Evolutionary conservation across 2,329 filamentous ascomycete genomes (phyloP), one percentile per base, ranked within the genome.

Genomic region (Arthrobotrys conoides): DNA sequence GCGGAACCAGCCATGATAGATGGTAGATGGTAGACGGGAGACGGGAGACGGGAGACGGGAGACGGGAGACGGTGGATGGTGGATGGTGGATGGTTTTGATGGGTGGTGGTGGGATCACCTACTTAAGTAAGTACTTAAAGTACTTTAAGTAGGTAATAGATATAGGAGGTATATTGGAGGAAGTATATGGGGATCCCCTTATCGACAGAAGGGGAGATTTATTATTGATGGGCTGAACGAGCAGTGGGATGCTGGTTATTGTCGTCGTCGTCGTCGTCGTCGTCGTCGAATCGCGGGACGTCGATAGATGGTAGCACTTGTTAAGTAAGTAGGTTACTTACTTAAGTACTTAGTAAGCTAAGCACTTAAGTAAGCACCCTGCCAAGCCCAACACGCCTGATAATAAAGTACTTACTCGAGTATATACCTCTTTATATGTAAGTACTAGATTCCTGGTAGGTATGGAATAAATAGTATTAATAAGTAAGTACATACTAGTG

Each of bases 1-100:
- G 87, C 88, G 82, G 90, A 91, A 20, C 33, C 20, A 83, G 63
- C 76, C 72, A 57, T 66, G 64, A 81, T 84, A 82, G 46, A 9
- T 22, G n/a, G n/a, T n/a, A n/a, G n/a, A n/a, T n/a, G n/a, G n/a
- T n/a, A n/a, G n/a, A n/a, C n/a, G n/a, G n/a, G n/a, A n/a, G n/a
- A n/a, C n/a, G n/a, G n/a, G n/a, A n/a, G n/a, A n/a, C n/a, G n/a
- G n/a, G n/a, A n/a, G n/a, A n/a, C n/a, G n/a, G n/a, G n/a, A n/a
- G n/a, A n/a, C n/a, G n/a, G n/a, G n/a, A n/a, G n/a, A n/a, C n/a
- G n/a, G n/a, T n/a, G n/a, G n/a, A n/a, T n/a, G n/a, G n/a, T n/a
- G n/a, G n/a, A 9, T 49, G 46, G 18, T 2, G 46, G 20, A 16
- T 20, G 14, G 46, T n/a, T n/a, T n/a, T n/a, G n/a, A 49, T 84